Conservation (phyloP, 2,329 filamentous ascomycete genomes). For the Clonostachys chloroleuca region DNA sequence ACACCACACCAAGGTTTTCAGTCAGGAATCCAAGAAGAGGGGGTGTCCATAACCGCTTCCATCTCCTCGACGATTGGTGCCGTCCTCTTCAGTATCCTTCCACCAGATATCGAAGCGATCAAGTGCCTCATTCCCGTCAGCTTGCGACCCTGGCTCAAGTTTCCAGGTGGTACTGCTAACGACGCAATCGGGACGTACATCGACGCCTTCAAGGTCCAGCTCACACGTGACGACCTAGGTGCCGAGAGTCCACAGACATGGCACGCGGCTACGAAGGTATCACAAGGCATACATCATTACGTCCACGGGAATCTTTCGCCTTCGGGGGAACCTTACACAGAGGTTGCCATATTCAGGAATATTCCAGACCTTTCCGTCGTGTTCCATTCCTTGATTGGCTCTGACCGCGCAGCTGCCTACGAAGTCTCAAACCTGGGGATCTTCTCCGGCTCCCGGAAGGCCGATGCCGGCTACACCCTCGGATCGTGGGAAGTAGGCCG, state of each 20-base stretch:
- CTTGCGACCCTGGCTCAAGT: slow-evolving; percentile 7
- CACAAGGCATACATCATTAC: neutral
- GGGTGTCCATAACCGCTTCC: slow-evolving; percentile 5
- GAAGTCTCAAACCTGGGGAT: slow-evolving; percentile 42
- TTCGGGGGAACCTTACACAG: slow-evolving; percentile 8
- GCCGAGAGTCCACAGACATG: too few relatives aligned
- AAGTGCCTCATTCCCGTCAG: slow-evolving; percentile 9
- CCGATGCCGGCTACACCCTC: slow-evolving; percentile 4
- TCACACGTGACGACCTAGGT: neutral
- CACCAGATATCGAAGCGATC: slow-evolving; percentile 4
- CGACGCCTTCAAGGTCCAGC: slow-evolving; percentile 5
- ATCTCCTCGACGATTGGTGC: slow-evolving; percentile 7
- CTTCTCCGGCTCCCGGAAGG: slow-evolving; percentile 9
- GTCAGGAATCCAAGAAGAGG: slow-evolving; percentile 5
- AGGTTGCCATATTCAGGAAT: slow-evolving; percentile 27
- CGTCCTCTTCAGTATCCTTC: slow-evolving; percentile 5
- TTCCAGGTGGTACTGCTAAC: slow-evolving; percentile 3
- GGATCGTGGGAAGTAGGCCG: slow-evolving; percentile 20
- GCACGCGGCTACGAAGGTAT: too few relatives aligned
- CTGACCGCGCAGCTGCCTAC: slow-evolving; percentile 25
- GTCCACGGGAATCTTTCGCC: slow-evolving; percentile 7
- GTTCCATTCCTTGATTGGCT: slow-evolving; percentile 28
- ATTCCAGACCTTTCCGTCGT: slow-evolving; percentile 29
- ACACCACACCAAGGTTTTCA: slow-evolving; percentile 1
- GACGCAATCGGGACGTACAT: slow-evolving; percentile 7